Evolutionary conservation across 176 grass and related monocot species (phyloP).

Genomic region (Lolium multiflorum): DNA sequence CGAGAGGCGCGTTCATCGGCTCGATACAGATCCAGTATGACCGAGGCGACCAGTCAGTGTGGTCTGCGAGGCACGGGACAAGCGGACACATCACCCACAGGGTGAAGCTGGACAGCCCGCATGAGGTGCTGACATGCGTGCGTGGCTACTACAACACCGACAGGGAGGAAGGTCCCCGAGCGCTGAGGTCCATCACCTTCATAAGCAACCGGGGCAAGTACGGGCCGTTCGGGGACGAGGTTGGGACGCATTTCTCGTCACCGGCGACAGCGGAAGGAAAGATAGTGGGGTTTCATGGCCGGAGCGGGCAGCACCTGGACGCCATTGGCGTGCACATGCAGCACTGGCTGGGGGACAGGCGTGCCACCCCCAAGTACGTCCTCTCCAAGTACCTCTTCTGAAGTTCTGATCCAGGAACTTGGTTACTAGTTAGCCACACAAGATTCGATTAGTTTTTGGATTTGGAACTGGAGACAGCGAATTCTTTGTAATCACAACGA

Average conservation of each 20-base stretch:
- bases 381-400: slow-evolving; percentile 89
- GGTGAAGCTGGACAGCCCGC: slow-evolving; percentile 84
- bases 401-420: slow-evolving; percentile 39
- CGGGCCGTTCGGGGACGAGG: slow-evolving; percentile 77
- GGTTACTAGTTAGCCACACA: not conserved
- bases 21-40: slow-evolving; percentile 97
- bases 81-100: slow-evolving; percentile 71
- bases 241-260: slow-evolving; percentile 70
- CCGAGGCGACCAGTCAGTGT: slow-evolving; percentile 67
- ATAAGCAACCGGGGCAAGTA: slow-evolving; percentile 74
- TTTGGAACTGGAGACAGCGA: not conserved
- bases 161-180: slow-evolving; percentile 44
- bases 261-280: slow-evolving; percentile 75
- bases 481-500: not conserved
- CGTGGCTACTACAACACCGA: slow-evolving; percentile 77
- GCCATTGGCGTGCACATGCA: slow-evolving; percentile 97
- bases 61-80: slow-evolving; percentile 85
- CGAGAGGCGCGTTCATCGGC: slow-evolving; percentile 68
- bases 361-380: slow-evolving; percentile 53
- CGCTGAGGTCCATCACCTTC: slow-evolving; percentile 77
- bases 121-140: slow-evolving; percentile 86
- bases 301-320: slow-evolving; percentile 76
- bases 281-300: slow-evolving; percentile 87
- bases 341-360: slow-evolving; percentile 80
- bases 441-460: slow-evolving; percentile 9